Base-by-base conservation (phyloP, 495 filamentous ascomycete genomes). In the Penicillium daleae region DNA sequence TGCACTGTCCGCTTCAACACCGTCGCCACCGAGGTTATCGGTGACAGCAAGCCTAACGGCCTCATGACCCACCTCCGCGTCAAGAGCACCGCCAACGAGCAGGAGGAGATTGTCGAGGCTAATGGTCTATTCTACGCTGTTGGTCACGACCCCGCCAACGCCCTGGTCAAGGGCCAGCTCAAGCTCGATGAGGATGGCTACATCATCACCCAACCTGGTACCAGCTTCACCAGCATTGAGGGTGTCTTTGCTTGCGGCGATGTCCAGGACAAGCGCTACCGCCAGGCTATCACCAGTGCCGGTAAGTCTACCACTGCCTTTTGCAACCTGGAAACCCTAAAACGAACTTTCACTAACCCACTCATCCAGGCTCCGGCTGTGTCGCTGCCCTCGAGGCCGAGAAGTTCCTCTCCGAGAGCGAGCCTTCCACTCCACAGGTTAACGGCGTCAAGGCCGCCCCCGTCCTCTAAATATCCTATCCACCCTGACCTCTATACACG, bases 51-150 rank as follows among this genome's bases (percentile, higher is more conserved):
- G 72, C 74, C 78, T 44, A 78, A 77, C 44, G 90, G 92, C 13
- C 74, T 98, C 66, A 97, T 97, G 91, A 92, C 88, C 72, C 85
- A 89, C 66, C 79, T 99, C 60, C 81, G 85, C 17, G 82, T 98
- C 66, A 92, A 91, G 83, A 82, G 97, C 71, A 85, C 88, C n/a
- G 75, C 82, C 69, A 89, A 86, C 51, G 92, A 91, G n/a, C 68
- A 89, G 75, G 86, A 88, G 73, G 89, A 93, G 81, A 87, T 87
- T 13, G 78, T 98, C 33, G 88, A 91, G 63, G 93, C 95, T 13
- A 97, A 91, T 74, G 95, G 95, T 56, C 81, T 99, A 21, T 99
- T 99, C 81, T 99, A 99, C 75, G 95, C 95, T 67, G 88, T 99
- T 66, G 95, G 95, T 5, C 95, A 99, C 78, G 93, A 98, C 75